These are phyloP conservation scores for Mollisia scopiformis DNA, from an alignment of 2,329 filamentous ascomycete genomes.

Conservation along the genomic window DNA sequence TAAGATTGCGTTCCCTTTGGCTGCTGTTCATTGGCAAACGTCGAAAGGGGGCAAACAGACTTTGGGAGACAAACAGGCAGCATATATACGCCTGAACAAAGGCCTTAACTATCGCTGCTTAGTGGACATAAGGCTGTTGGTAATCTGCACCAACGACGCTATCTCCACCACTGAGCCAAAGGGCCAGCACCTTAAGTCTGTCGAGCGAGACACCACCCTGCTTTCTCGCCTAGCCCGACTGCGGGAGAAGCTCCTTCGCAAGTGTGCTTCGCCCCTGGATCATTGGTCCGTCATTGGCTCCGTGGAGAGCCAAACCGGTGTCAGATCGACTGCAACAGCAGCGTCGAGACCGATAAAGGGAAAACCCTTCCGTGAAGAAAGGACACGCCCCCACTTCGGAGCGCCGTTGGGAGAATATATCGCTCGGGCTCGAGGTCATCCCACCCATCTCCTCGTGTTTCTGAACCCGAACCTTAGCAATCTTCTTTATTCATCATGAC, in stretches of 20 bases:
- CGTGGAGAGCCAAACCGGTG: slow-evolving; percentile 9
- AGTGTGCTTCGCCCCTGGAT: slow-evolving; percentile 10
- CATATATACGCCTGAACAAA: slow-evolving; percentile 29
- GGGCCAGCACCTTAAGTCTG: slow-evolving; percentile 12
- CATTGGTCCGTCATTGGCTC: slow-evolving; percentile 21
- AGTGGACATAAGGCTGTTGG: slow-evolving; percentile 30
- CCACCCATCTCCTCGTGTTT: slow-evolving; percentile 15
- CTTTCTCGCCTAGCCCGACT: slow-evolving; percentile 18
- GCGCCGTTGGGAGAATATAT: slow-evolving; percentile 18
- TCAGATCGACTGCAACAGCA: slow-evolving; percentile 16
- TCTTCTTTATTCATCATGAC: slow-evolving; percentile 54
- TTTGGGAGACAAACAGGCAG: slow-evolving; percentile 18
- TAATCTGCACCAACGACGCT: slow-evolving; percentile 30
- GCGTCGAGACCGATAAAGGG: slow-evolving; percentile 14
- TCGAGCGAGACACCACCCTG: slow-evolving; percentile 22
- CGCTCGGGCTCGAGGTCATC: slow-evolving; percentile 15
- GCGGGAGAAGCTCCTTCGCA: slow-evolving; percentile 16
- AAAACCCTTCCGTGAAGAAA: slow-evolving; percentile 14
- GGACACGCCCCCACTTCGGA: slow-evolving; percentile 19
- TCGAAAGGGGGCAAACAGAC: slow-evolving; percentile 20
- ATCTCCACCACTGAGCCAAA: slow-evolving; percentile 29
- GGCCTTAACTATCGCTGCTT: slow-evolving; percentile 21
- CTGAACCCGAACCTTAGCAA: slow-evolving; percentile 12
- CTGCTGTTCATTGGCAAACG: slow-evolving; percentile 14
- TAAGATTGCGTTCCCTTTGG: slow-evolving; percentile 12